Base-by-base conservation (phyloP, 140 eudicot genomes). In the Stevia rebaudiana region DNA sequence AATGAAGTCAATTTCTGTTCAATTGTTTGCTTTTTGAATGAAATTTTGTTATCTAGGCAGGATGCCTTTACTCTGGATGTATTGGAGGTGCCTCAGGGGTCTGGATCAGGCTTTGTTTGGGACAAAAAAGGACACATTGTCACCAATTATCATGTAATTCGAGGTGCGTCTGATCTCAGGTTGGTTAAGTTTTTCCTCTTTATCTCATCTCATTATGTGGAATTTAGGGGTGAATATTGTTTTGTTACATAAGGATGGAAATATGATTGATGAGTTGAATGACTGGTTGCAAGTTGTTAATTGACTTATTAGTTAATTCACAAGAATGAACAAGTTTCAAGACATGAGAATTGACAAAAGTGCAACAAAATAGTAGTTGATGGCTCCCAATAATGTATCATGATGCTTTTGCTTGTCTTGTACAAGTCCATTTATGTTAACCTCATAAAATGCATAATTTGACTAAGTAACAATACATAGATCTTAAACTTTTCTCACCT, bases 111-210 rank as follows among this genome's bases (percentile, higher is more conserved):
- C 17, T 90, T 90, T 75, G 86, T 90, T 30, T 90, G 97, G 97
- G 97, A 90, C 61, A 68, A 64, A 17, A 24, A 80, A 47, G 97
- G 97, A 35, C 90, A 90, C 50, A 56, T 90, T 55, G 95, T 90
- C 72, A 90, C 97, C 9, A 90, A 90, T 81, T 90, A 80, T 84
- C 97, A 90, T 68, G 97, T 90, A 71, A 84, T 90, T 79, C 97
- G 97, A 36, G 97, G 95, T 54, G 97, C 97, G 71, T 87, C 97
- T 50, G 97, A 90, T 87, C 90, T 90, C 76, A 90, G 82, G 97
- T 90, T 77, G 40, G 79, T 82, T 51, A 31, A 15, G 41, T 65
- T 77, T 51, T 41, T 48, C 65, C 70, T 43, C 47, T 48, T 30
- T 11, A 17, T 15, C 33, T 63, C 15, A 25, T 55, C 15, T 58